phyloP scores from a whole-genome alignment of 179 eudicot genomes.

The Gypsophila paniculata region DNA sequence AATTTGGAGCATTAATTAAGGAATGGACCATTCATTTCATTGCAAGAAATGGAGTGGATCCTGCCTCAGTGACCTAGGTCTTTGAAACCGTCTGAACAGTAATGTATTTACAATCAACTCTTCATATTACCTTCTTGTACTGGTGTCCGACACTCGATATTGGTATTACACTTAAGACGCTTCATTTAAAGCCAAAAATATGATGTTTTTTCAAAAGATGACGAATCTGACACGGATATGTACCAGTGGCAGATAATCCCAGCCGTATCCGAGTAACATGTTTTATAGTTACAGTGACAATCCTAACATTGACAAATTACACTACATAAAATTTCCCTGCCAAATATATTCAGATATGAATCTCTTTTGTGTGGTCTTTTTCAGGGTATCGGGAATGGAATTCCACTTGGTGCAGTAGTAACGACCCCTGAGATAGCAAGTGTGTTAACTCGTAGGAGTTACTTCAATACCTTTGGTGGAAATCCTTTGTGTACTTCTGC shows the following conservation, averaged over 20 bases:
- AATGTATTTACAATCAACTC: neutral
- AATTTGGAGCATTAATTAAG: neutral
- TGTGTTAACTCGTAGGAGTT: constrained; percentile 69
- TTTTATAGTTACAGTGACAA: neutral
- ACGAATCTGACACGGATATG: too few species aligned
- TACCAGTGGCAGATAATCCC: too few species aligned
- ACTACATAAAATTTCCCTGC: neutral
- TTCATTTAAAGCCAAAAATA: too few species aligned
- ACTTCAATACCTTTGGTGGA: constrained; percentile 96
- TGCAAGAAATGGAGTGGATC: too few species aligned
- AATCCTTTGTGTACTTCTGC: constrained; percentile 90
- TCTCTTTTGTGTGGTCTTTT: neutral
- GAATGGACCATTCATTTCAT: too few species aligned
- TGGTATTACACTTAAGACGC: too few species aligned
- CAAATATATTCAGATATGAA: neutral
- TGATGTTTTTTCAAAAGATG: too few species aligned
- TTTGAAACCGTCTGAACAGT: too few species aligned
- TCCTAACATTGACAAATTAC: neutral
- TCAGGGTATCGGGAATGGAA: constrained; percentile 96
- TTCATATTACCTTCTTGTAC: too few species aligned
- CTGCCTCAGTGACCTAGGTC: too few species aligned
- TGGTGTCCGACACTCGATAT: too few species aligned
- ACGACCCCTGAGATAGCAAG: constrained; percentile 90
- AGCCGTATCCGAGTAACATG: too few species aligned
- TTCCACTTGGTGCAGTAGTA: constrained; percentile 95